These are phyloP conservation scores for Botryotinia calthae DNA, from an alignment of 2,329 filamentous ascomycete genomes.

Conservation along the genomic window DNA sequence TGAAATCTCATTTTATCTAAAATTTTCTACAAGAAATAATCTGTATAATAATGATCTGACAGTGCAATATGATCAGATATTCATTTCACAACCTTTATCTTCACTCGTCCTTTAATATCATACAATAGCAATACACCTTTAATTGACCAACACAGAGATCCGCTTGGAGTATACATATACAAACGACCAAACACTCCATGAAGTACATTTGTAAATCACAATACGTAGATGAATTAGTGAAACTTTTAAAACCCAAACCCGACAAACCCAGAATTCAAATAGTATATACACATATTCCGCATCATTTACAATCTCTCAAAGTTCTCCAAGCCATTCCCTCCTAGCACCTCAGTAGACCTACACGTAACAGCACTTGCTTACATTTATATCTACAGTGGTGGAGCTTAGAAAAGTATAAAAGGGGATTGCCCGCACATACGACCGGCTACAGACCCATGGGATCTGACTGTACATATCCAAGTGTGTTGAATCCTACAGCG, in stretches of 20 bases:
- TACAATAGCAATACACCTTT: background rate
- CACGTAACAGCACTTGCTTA: background rate
- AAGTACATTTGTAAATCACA: too few species aligned
- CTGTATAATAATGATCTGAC: too few species aligned
- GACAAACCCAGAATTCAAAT: background rate
- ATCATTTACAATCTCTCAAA: background rate
- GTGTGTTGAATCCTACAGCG: background rate
- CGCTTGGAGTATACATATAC: background rate
- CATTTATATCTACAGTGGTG: background rate
- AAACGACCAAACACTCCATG: background rate
- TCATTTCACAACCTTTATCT: too few species aligned
- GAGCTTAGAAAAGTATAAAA: background rate
- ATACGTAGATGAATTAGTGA: background rate
- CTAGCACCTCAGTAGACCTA: background rate
- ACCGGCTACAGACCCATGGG: background rate
- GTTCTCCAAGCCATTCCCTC: background rate
- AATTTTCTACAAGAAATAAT: too few species aligned
- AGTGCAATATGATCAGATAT: too few species aligned
- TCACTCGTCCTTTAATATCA: background rate
- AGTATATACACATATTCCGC: background rate
- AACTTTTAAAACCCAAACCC: background rate
- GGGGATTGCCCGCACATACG: background rate
- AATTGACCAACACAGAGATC: background rate
- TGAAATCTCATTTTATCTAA: too few species aligned
- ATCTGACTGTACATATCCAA: background rate